Evolutionary conservation across 2,329 filamentous ascomycete genomes (phyloP).

Genomic region (Coniochaeta sp.): DNA sequence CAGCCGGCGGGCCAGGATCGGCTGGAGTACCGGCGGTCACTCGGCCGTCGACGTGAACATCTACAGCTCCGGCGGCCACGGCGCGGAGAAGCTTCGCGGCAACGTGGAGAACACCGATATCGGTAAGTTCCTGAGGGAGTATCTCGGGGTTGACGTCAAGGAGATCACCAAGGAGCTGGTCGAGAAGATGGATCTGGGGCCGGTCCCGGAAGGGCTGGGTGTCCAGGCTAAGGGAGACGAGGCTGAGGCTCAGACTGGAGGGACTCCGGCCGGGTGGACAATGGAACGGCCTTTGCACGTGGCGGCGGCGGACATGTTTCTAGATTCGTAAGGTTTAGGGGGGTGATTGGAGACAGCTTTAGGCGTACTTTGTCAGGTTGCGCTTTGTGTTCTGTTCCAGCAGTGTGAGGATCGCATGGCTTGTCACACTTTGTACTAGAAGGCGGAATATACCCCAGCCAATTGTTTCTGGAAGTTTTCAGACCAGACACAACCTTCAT

Average conservation of each 20-base stretch:
- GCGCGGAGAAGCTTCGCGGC: conserved; percentile 59
- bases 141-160: conserved; percentile 73
- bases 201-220: not conserved
- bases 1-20: conserved; percentile 78
- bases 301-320: not conserved
- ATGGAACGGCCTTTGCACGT: not conserved
- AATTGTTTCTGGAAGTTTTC: not conserved
- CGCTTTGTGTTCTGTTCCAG: not conserved
- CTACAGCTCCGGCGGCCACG: conserved; percentile 67
- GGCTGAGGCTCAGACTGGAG: not conserved
- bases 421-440: not conserved
- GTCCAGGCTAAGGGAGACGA: conserved; percentile 3
- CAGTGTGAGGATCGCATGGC: not conserved
- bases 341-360: not conserved
- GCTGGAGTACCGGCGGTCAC: conserved; percentile 93
- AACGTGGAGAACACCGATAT: conserved; percentile 96
- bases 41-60: conserved; percentile 94
- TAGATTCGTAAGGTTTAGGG: not conserved
- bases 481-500: not conserved
- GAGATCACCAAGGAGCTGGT: conserved; percentile 69
- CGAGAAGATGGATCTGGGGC: conserved; percentile 34
- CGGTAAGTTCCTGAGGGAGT: conserved; percentile 71
- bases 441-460: not conserved
- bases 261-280: not conserved
- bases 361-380: not conserved